Percentiles rank a stretch among this genome's conserved stretches.
Conservation (phyloP, 805 yeast species). For the Zygosaccharomyces bailii region DNA sequence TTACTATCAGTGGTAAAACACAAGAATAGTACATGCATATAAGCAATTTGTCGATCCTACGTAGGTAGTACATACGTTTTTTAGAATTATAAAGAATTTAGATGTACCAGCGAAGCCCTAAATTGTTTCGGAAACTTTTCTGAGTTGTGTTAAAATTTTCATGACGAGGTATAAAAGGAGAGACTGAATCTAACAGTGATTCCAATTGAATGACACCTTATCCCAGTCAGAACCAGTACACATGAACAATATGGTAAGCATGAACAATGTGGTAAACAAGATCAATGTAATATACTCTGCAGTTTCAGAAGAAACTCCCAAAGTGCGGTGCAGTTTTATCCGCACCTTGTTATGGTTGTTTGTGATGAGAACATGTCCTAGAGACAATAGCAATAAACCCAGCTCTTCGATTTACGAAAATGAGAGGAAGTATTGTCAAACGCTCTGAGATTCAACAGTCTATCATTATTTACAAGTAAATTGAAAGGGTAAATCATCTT, state of each 20-base stretch:
- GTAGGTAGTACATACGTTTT: slow-evolving; percentile 4
- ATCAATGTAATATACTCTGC: too few relatives aligned
- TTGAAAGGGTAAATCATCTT: slow-evolving; percentile 17
- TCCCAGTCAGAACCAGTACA: too few relatives aligned
- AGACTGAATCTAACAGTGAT: not conserved
- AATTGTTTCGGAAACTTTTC: not conserved
- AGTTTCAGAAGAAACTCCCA: slow-evolving; percentile 10
- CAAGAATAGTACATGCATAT: slow-evolving; percentile 7
- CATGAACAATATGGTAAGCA: too few relatives aligned
- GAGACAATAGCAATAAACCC: slow-evolving; percentile 41
- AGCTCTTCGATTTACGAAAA: slow-evolving; percentile 39
- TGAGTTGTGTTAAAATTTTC: not conserved
- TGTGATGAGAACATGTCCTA: slow-evolving; percentile 39
- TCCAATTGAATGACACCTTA: too few relatives aligned
- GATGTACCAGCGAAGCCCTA: not conserved
- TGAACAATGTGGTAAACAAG: too few relatives aligned
- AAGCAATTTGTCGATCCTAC: slow-evolving; percentile 1
- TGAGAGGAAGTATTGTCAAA: slow-evolving; percentile 37
- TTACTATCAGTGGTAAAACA: slow-evolving; percentile 40
- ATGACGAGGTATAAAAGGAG: not conserved
- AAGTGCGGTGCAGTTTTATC: not conserved
- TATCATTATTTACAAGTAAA: slow-evolving; percentile 11
- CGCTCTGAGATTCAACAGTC: slow-evolving; percentile 33
- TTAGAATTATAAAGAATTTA: slow-evolving; percentile 4
- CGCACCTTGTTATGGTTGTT: slow-evolving; percentile 22